Base-by-base conservation (phyloP, 257 asterid genomes). In the Solanum peruvianum region DNA sequence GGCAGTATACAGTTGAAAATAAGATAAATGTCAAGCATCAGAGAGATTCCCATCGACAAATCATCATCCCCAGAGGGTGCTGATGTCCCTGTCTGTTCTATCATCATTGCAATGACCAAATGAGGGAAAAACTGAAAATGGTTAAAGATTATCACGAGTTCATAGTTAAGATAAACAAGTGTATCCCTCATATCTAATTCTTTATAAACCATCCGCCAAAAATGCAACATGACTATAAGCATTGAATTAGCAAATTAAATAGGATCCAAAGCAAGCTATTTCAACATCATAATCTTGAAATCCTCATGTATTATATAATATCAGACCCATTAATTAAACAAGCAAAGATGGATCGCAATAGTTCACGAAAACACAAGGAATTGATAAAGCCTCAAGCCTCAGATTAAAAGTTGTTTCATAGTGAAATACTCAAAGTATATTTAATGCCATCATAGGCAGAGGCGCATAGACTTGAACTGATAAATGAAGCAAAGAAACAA, bases 1-100 rank as follows among this genome's bases (percentile, higher is more conserved):
- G 39, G 60, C 8, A 75, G 56, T 3, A 9, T 4, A 44, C 58
- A n/a, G 39, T 14, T 42, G 20, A 10, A 44, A 9, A 2, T 9
- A 16, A 80, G 3, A 60, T 0, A 2, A 41, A 62, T 25, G 13
- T 18, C 45, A 6, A 71, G 96, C 96, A 94, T 93, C 98, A 92
- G 94, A 93, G 94, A 94, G 96, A 92, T 94, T 94, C 98, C 95
- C 95, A 94, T 92, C 91, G 92, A 89, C 33, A 62, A 91, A 92
- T 94, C 96, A 91, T 91, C 94, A 64, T 89, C 3, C 84, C 89
- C 73, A 16, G 35, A 62, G 88, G 90, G 92, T 20, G 90, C 96
- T 91, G 95, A 93, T 94, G 96, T 92, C 96, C 98, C 98, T 94
- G 98, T 94, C 98, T 92, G 16, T 92, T 91, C 83, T 91, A 23